Base-by-base conservation (phyloP, 164 flowering plant species). In the Aristolochia fimbriata region DNA sequence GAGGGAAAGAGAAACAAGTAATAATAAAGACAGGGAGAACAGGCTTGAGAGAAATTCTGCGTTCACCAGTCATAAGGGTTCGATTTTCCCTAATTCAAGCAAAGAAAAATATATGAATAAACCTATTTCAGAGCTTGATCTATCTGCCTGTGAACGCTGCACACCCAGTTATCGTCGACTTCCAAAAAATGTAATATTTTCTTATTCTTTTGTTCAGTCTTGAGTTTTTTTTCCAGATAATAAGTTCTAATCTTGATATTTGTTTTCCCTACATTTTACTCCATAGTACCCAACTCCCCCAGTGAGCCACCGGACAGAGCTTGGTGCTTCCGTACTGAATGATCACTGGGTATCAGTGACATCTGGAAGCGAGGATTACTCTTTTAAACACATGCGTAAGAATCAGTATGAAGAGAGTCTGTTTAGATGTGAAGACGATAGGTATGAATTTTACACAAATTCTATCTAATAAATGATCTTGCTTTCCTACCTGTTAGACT, bases 351-450 rank as follows among this genome's bases (percentile, higher is more conserved):
- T 94, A 21, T 94, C 99, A 45, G 96, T 91, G 55, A 91, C 99
- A 61, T 91, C 99, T 21, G 99, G 99, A 70, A 91, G 96, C 77
- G 97, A 94, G 69, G 97, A 90, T 65, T 91, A 94, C 67, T 94
- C 99, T 58, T 90, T 90, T 60, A 94, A 91, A 76, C 99, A 91
- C 71, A 94, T 91, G 99, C 92, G 97, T 60, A 87, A 86, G 72
- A 94, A 94, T 58, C 99, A 88, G 73, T 94, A 94, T 70, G 99
- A 94, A 77, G 99, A 94, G 73, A 94, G 96, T 72, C 72, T 90
- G 55, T 94, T 91, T 67, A 85, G 95, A 69, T 91, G 97, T 74
- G 99, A 94, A 76, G 99, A 94, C 80, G 97, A 94, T 70, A 86
- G 99, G 99, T 94, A 59, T 30, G 30, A 63, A 46, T 20, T 58